Base-by-base conservation (phyloP, 2,329 filamentous ascomycete species). In the Talaromyces atroroseus region DNA sequence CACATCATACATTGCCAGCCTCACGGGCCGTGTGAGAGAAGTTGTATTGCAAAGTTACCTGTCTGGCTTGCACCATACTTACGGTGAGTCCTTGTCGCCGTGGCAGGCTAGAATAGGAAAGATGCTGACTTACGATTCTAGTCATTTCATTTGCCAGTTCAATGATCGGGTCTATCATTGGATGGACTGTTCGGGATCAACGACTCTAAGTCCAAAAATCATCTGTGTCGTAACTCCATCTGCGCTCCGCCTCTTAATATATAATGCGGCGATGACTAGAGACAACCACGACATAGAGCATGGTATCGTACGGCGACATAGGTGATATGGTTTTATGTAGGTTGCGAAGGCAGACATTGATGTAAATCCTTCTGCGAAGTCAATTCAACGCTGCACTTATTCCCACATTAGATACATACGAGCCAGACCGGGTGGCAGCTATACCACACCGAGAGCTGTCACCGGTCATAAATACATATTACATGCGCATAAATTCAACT, bases 1-100 rank as follows among this genome's bases (percentile, higher is more conserved):
- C 50, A 72, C 75, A 8, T 64, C 67, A 1, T 78, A 75, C 56
- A 70, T 78, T n/a, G 64, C 66, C 1, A 62, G 64, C 2, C 57
- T 71, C 1, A 60, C 48, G 1, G 68, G 68, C 0, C 54, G 48
- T 11, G 20, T 69, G 1, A 56, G 64, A 8, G 62, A 69, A 10
- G 59, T 65, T 45, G 68, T 71, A 5, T 59, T 70, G 5, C 49
- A 48, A 2, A 68, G 64, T 21, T 71, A 69, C 47, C 44, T 70
- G 1, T 51, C 59, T 1, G 67, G 66, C 1, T 59, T 70, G 1
- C 66, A 62, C 29, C 51, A 65, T 23, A 67, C 68, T 1, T 68
- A 71, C 40, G 26, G 68, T 68, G 56, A 60, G 65, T 60, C 6
- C 10, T 14, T 36, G 5, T 16, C 10, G 18, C n/a, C 24, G 5